Percentiles rank a stretch among this genome's conserved stretches.
phyloP scores from a whole-genome alignment of 2,329 filamentous ascomycete genomes.

The Ophidiomyces ophidiicola region DNA sequence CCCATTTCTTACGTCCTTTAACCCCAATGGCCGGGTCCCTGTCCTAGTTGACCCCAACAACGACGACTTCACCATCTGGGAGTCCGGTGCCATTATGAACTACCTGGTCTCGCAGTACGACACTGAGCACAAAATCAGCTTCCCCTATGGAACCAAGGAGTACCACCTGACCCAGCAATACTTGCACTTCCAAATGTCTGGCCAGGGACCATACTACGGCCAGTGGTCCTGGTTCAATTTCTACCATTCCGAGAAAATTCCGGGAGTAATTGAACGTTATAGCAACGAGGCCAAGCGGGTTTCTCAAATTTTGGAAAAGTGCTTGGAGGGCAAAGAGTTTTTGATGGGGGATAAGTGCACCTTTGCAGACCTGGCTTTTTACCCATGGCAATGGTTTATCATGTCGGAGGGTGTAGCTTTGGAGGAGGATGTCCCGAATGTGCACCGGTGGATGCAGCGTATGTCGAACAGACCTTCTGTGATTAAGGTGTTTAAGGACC shows the following conservation, averaged over 20 bases:
- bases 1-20: constrained; percentile 18
- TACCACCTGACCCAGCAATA: constrained; percentile 32
- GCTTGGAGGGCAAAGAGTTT: constrained; percentile 25
- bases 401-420: constrained; percentile 1
- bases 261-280: constrained; percentile 38
- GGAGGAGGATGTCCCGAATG: constrained; percentile 15
- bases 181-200: constrained; percentile 33
- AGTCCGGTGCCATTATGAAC: constrained; percentile 40
- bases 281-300: constrained; percentile 37
- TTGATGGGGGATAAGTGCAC: constrained; percentile 35
- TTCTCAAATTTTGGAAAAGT: constrained; percentile 34
- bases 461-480: constrained; percentile 14
- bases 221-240: constrained; percentile 30
- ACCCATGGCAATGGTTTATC: constrained; percentile 16
- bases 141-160: constrained; percentile 25
- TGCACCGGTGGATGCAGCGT: constrained; percentile 15
- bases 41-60: constrained; percentile 38
- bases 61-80: constrained; percentile 38
- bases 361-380: constrained; percentile 32
- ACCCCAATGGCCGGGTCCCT: constrained; percentile 25
- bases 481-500: constrained; percentile 3
- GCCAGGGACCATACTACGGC: constrained; percentile 31
- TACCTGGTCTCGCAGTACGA: constrained; percentile 37
- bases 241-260: constrained; percentile 34
- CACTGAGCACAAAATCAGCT: constrained; percentile 32